Evolutionary conservation across 2,329 filamentous ascomycete species (phyloP), one percentile per base, ranked within the genome.

Genomic region (Phialemoniopsis sp.): DNA sequence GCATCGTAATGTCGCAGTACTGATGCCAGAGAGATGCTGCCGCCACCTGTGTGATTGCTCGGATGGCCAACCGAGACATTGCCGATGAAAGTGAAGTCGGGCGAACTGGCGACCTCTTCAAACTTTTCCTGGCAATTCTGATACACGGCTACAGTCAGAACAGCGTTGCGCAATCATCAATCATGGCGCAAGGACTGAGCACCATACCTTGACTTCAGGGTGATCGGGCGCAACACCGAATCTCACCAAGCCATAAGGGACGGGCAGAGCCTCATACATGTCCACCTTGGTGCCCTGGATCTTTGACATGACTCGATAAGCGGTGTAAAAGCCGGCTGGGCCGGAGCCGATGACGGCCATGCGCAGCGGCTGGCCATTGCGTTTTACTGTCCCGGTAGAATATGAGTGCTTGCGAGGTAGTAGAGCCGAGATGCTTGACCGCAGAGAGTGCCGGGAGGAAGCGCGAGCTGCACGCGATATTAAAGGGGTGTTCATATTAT

Each of bases 211-310:
- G 50, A 98, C 93, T 67, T 98, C 91, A 1, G 93, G 91, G 64
- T 98, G 93, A 59, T 98, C 93, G 5, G 93, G 93, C n/a, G 93
- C 94, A 42, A 98, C 93, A 8, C 93, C 93, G 56, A 93, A 95
- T 40, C 93, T 77, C 36, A 95, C 90, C 40, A 98, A 74, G 2
- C 93, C 93, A 57, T 88, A 98, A 0, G 93, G 93, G 4, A 95
- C 89, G 0, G 93, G 93, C 30, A 97, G 67, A 19, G 88, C 81
- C 64, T 98, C 93, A 57, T 95, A 98, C 91, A 98, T 97, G 63
- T 97, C 91, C 16, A 98, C 76, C 37, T 78, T 74, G 1, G 84
- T 82, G 56, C 82, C 70, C 16, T 81, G 72, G 29, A 93, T 73
- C 53, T 82, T 87, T 39, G 78, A 77, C 73, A 97, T 83, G 40